These are phyloP conservation scores for Collybiopsis confluens DNA, from an alignment of 768 basidiomycete species.

Conservation along the genomic window DNA sequence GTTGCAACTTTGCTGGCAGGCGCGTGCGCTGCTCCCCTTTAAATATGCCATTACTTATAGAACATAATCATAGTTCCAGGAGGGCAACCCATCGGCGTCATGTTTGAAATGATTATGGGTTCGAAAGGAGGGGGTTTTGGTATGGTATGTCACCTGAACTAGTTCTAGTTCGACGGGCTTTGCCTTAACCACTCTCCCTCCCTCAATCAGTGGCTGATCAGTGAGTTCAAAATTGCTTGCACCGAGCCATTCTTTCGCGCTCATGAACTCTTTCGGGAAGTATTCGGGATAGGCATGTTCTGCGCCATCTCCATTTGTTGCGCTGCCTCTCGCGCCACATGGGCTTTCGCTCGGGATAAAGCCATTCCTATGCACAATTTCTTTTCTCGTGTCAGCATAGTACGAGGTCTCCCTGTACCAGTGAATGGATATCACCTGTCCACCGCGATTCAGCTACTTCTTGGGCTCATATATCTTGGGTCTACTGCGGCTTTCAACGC, in stretches of 20 bases:
- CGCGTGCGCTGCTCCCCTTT: too few relatives aligned
- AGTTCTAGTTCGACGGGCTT: too few relatives aligned
- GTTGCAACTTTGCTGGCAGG: conserved; percentile 47
- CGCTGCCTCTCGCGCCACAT: conserved; percentile 64
- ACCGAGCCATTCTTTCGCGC: too few relatives aligned
- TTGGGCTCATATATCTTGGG: conserved; percentile 61
- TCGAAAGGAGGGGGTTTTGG: conserved; percentile 60
- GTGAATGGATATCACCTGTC: conserved; percentile 60
- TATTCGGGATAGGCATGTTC: conserved; percentile 55
- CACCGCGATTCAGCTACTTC: conserved; percentile 49
- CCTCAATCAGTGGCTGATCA: too few relatives aligned
- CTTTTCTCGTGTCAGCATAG: conserved; percentile 49
- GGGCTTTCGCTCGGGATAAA: conserved; percentile 67
- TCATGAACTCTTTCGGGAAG: too few relatives aligned
- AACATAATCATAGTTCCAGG: conserved; percentile 27
- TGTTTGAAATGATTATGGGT: conserved; percentile 62
- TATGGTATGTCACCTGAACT: conserved; percentile 35
- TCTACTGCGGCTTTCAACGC: conserved; percentile 63
- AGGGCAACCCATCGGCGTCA: conserved; percentile 63
- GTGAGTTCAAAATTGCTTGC: conserved; percentile 20
- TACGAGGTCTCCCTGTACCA: conserved; percentile 44
- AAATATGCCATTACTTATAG: conserved; percentile 46
- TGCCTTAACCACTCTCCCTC: too few relatives aligned
- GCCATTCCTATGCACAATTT: conserved; percentile 51
- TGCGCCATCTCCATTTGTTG: conserved; percentile 64